Base-by-base conservation (phyloP, 768 basidiomycete genomes). In the Albatrellus ellisii region DNA sequence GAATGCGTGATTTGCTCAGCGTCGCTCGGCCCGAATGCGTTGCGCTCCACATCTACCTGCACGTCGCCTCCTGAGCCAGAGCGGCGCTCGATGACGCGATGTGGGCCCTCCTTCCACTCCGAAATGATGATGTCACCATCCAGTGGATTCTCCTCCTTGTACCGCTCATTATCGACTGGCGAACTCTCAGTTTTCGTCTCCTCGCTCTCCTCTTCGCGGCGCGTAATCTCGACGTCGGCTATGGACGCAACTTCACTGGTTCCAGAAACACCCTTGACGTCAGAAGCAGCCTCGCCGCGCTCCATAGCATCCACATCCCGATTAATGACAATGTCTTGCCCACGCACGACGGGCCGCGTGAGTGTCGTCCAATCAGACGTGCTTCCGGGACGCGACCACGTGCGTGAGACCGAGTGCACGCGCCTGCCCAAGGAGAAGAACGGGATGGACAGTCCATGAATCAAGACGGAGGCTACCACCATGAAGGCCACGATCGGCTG, bases 401-500 rank as follows among this genome's bases (percentile, higher is more conserved):
- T 97, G 50, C 89, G 73, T 11, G 86, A 83, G 41, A 88, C 81
- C 14, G 74, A 80, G 57, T 92, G 90, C n/a, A 97, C 90, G 20
- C 90, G 77, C 24, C 86, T 70, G 14, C 90, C 82, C 22, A 98
- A 75, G 17, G 90, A 90, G 67, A 97, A 95, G 56, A 82, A 83
- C 0, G 94, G 90, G 49, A 99, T 95, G 9, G 89, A 92, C 6
- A 95, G 67, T 2, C 90, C 92, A 54, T 89, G 87, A 14, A 85
- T 75, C 14, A 82, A 69, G 46, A 97, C 86, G 0, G 89, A 94
- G 52, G 77, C 79, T 6, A 99, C 70, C 3, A 99, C 95, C 76
- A 98, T 79, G 60, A 95, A 97, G 1, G 84, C 79, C 9, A 90
- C 85, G 50, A 99, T 87, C 0, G 95, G 95, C 56, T 92, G 85